Evolutionary conservation across 192 early-diverging fungal species (phyloP), one percentile per base, ranked within the genome.

Genomic region (Backusella liffmaniae): DNA sequence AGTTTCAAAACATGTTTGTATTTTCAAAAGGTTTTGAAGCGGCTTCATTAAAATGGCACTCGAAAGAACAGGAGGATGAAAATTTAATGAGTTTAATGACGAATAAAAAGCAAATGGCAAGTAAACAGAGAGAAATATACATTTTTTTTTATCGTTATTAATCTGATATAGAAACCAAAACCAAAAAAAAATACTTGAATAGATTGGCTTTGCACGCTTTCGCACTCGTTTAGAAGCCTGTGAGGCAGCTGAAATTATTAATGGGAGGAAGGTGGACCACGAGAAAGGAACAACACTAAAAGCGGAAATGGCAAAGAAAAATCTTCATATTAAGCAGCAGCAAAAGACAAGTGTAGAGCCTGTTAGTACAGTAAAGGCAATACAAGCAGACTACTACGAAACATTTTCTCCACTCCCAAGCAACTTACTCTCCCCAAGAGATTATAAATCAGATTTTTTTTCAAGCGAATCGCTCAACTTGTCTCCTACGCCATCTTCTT

Each of bases 1-100:
- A 99, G 84, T 99, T 99, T 80, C 96, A 96, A 79, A 97, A 97
- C 84, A 98, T 98, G 94, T 99, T 99, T 86, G 94, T 91, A n/a
- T 99, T 99, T 76, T 95, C 93, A 21, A 89, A 93, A 35, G 98
- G 97, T 6, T 99, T 99, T 70, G 98, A 99, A 79, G 98, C 97
- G 6, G 97, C 98, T 15, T 96, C 96, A 7, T 88, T 99, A 49
- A 99, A 99, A 84, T 88, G 95, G 69, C 96, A 96, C 34, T 78
- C 84, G 53, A 85, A 86, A 79, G 93, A 94, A 56, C 90, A 88
- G 51, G 84, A 86, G 30, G 56, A 62, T 26, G 88, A 88, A 42
- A 51, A 29, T 29, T 21, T 62, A 94, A 93, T 4, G 86, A 10
- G 15, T 34, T 12, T 30, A 32, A 44, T 44, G 15, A 46, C 21